Evolutionary conservation across 2,329 filamentous ascomycete species (phyloP).

Genomic region (Aspergillus sp.): DNA sequence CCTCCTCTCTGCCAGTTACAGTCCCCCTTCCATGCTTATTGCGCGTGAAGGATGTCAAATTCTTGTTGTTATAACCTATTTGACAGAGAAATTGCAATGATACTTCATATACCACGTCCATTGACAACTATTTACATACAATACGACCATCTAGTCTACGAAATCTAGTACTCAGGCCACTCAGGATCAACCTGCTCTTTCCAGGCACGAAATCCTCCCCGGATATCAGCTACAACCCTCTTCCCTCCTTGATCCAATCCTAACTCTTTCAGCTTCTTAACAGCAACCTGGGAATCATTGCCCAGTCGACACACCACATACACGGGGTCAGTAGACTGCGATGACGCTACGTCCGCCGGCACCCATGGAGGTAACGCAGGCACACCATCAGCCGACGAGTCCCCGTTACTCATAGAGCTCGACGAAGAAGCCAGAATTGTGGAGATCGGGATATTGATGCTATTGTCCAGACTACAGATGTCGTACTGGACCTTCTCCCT

Average conservation of each 20-base stretch:
- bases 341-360: conserved; percentile 26
- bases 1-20: neutral
- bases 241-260: conserved; percentile 37
- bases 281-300: conserved; percentile 52
- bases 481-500: conserved; percentile 82
- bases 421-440: conserved; percentile 34
- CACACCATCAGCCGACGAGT: neutral
- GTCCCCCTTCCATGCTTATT: neutral
- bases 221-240: conserved; percentile 44
- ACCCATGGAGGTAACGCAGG: conserved; percentile 29
- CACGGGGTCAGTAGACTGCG: conserved; percentile 34
- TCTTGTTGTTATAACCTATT: neutral
- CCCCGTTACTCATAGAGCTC: conserved; percentile 1
- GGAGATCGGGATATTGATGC: conserved; percentile 61
- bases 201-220: conserved; percentile 47
- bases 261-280: conserved; percentile 43
- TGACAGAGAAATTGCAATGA: neutral
- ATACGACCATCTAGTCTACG: neutral
- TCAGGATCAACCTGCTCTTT: conserved; percentile 43
- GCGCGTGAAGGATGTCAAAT: no score
- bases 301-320: conserved; percentile 52
- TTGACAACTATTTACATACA: neutral
- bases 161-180: conserved; percentile 42
- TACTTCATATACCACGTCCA: neutral
- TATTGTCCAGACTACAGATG: conserved; percentile 73